These are phyloP conservation scores for Candida sp. DNA, from an alignment of 1,139 yeast species.

Conservation along the genomic window DNA sequence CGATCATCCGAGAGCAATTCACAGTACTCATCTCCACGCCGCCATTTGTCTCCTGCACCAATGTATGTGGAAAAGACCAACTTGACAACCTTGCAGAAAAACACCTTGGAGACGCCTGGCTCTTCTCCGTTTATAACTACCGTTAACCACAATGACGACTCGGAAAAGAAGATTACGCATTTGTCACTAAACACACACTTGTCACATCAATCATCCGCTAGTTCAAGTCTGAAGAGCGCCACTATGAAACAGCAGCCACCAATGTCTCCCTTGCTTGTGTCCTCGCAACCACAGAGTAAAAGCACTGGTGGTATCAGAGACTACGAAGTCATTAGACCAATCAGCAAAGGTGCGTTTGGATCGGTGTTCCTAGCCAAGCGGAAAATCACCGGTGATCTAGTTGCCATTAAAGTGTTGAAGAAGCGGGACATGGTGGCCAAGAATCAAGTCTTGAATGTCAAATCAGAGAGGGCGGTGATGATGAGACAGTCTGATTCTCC, in stretches of 20 bases:
- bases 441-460: constrained; percentile 94
- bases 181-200: constrained; percentile 15
- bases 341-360: constrained; percentile 98
- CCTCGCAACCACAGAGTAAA: constrained; percentile 56
- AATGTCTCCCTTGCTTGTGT: constrained; percentile 78
- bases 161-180: constrained; percentile 17
- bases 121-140: constrained; percentile 14
- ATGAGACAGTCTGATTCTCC: constrained; percentile 97
- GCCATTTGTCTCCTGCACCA: constrained; percentile 60
- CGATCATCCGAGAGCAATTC: constrained; percentile 27
- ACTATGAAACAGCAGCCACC: constrained; percentile 54
- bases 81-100: constrained; percentile 60
- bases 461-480: constrained; percentile 95
- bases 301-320: constrained; percentile 78
- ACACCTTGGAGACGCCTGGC: constrained; percentile 22
- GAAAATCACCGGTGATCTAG: constrained; percentile 89
- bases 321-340: constrained; percentile 90
- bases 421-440: constrained; percentile 97
- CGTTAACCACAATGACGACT: constrained; percentile 6
- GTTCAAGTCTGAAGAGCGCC: constrained; percentile 18
- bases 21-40: constrained; percentile 52
- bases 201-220: constrained; percentile 8
- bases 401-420: constrained; percentile 92
- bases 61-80: constrained; percentile 46
- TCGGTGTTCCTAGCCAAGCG: constrained; percentile 88